phyloP scores from a whole-genome alignment of 2,329 filamentous ascomycete genomes.

The Plectosphaerella sp. region DNA sequence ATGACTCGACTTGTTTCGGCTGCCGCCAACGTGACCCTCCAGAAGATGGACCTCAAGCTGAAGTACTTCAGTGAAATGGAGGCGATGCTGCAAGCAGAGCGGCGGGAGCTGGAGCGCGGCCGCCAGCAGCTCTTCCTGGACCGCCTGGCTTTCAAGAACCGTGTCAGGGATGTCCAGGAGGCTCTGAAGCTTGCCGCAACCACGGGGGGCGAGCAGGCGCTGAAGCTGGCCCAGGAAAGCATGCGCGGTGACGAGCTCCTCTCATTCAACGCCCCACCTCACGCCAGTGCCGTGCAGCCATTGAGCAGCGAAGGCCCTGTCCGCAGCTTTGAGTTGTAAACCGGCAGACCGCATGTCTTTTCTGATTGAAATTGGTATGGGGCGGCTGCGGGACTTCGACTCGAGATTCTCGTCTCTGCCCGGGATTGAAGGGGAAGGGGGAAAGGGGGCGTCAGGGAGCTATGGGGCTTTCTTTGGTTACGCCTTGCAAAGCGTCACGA shows the following conservation, averaged over 20 bases:
- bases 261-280: conserved; percentile 44
- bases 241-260: conserved; percentile 46
- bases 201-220: conserved; percentile 44
- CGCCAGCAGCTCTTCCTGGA: conserved; percentile 93
- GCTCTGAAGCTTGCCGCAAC: conserved; percentile 54
- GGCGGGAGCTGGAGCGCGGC: conserved; percentile 85
- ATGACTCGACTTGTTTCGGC: conserved; percentile 91
- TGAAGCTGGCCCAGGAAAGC: conserved; percentile 41
- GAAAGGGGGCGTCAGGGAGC: not conserved
- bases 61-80: conserved; percentile 97
- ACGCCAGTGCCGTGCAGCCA: conserved; percentile 43
- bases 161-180: conserved; percentile 79
- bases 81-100: conserved; percentile 83
- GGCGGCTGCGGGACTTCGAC: too few species aligned
- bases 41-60: conserved; percentile 94
- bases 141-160: conserved; percentile 81
- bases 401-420: too few species aligned
- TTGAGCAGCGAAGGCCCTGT: conserved; percentile 50
- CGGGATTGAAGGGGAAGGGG: too few species aligned
- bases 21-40: conserved; percentile 87
- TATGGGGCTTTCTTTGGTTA: not conserved
- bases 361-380: too few species aligned
- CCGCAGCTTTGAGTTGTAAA: conserved; percentile 54
- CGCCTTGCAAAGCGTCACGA: not conserved
- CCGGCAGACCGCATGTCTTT: too few species aligned